A percentile compares a stretch with the other conserved stretches of the same genome.
Evolutionary conservation across 192 early-diverging fungal genomes (phyloP).

Genomic region (Podochytrium sp.): DNA sequence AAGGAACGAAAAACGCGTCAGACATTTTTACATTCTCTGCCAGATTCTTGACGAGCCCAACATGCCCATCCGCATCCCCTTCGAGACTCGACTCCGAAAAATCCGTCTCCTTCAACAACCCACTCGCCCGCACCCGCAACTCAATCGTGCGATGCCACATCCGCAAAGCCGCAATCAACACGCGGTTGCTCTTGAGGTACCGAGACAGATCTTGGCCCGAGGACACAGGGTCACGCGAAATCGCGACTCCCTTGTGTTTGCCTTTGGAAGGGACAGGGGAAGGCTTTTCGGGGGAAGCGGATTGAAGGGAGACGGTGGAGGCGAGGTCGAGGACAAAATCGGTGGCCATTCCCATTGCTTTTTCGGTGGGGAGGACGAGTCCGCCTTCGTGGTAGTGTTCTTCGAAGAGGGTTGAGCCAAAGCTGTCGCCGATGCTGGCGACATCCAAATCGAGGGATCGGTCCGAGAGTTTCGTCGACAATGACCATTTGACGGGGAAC

Average conservation of each 20-base stretch:
- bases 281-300: background rate
- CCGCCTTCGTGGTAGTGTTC: conserved; percentile 60
- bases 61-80: background rate
- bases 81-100: background rate
- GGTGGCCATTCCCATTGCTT: conserved; percentile 51
- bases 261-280: conserved; percentile 14
- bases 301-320: conserved; percentile 4
- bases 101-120: background rate
- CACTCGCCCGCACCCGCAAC: conserved; percentile 21
- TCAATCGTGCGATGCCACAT: conserved; percentile 43
- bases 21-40: conserved; percentile 4
- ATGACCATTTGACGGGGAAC: conserved; percentile 24
- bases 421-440: conserved; percentile 42
- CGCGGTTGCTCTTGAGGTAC: conserved; percentile 43
- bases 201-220: conserved; percentile 38
- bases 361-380: conserved; percentile 62
- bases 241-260: conserved; percentile 34
- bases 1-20: background rate
- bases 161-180: conserved; percentile 37
- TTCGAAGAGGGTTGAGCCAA: conserved; percentile 46
- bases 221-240: conserved; percentile 24
- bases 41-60: conserved; percentile 14
- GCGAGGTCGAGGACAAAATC: conserved; percentile 40
- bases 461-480: conserved; percentile 21
- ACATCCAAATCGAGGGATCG: conserved; percentile 37